A percentile compares a stretch with the other conserved stretches of the same genome.
These are phyloP conservation scores for Yamadazyma dendronema DNA, from an alignment of 1,139 yeast species.

Conservation along the genomic window DNA sequence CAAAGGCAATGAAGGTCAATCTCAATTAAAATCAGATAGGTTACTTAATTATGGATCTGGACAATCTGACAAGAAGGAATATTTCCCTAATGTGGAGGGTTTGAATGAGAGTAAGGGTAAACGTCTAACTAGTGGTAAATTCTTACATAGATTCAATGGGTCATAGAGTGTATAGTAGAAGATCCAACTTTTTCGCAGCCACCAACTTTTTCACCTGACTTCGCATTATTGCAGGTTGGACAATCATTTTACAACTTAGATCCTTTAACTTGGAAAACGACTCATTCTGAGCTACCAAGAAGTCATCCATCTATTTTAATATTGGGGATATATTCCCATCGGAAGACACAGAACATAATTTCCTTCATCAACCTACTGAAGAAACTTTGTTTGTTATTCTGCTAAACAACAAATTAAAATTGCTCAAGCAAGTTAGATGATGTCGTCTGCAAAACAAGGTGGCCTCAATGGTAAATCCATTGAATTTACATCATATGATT, in stretches of 20 bases:
- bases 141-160: conserved; percentile 9
- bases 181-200: background rate
- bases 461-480: conserved; percentile 4
- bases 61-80: conserved; percentile 15
- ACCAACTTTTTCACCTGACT: background rate
- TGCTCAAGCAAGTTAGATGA: background rate
- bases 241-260: conserved; percentile 6
- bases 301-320: too few relatives aligned
- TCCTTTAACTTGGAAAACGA: conserved; percentile 1
- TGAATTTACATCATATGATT: conserved; percentile 22
- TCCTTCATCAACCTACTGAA: too few relatives aligned
- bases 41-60: conserved; percentile 13
- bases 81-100: conserved; percentile 13
- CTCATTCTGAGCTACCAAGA: too few relatives aligned
- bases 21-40: conserved; percentile 15
- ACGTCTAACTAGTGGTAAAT: conserved; percentile 11
- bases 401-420: too few relatives aligned
- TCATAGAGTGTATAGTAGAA: background rate
- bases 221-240: conserved; percentile 7
- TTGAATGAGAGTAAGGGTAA: conserved; percentile 7
- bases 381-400: too few relatives aligned
- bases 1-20: conserved; percentile 8
- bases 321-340: too few relatives aligned
- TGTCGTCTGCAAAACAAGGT: conserved; percentile 1
- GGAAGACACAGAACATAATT: too few relatives aligned